phyloP scores from a whole-genome alignment of 2,329 filamentous ascomycete genomes.

The Penicillium sp. region DNA sequence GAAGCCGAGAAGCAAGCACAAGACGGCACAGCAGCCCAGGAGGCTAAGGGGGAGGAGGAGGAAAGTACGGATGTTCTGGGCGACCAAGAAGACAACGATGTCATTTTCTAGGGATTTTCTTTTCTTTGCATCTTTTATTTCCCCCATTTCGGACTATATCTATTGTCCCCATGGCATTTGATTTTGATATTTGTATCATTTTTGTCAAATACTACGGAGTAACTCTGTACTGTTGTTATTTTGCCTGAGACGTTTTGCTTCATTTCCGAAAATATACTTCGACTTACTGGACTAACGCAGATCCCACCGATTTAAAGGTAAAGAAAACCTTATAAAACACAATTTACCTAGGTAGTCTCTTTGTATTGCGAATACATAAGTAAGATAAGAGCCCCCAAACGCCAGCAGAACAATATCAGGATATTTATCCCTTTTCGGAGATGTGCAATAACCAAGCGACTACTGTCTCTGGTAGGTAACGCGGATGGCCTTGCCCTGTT shows the following conservation, averaged over 20 bases:
- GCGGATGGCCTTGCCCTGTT: constrained; percentile 75
- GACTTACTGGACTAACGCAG: neutral
- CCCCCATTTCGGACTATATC: neutral
- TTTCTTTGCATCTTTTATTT: constrained; percentile 18
- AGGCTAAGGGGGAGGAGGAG: constrained; percentile 38
- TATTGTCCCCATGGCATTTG: constrained; percentile 4
- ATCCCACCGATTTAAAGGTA: neutral
- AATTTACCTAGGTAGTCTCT: constrained; percentile 5
- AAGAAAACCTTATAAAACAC: neutral
- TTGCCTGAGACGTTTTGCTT: constrained; percentile 3
- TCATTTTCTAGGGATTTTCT: constrained; percentile 67
- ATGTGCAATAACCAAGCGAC: constrained; percentile 12
- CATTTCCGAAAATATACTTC: constrained; percentile 10
- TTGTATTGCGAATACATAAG: constrained; percentile 15
- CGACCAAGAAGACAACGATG: constrained; percentile 75
- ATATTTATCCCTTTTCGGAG: constrained; percentile 13
- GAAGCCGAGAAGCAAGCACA: constrained; percentile 57
- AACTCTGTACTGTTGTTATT: constrained; percentile 1
- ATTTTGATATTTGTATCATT: constrained; percentile 12
- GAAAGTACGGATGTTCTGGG: constrained; percentile 67
- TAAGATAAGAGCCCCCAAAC: constrained; percentile 29
- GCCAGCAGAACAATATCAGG: constrained; percentile 24
- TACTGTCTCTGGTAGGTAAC: constrained; percentile 90
- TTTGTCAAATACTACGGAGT: neutral
- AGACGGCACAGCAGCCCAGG: constrained; percentile 38